Base-by-base conservation (phyloP, 352 stramenopile genomes). In the Phytophthora cajani region DNA sequence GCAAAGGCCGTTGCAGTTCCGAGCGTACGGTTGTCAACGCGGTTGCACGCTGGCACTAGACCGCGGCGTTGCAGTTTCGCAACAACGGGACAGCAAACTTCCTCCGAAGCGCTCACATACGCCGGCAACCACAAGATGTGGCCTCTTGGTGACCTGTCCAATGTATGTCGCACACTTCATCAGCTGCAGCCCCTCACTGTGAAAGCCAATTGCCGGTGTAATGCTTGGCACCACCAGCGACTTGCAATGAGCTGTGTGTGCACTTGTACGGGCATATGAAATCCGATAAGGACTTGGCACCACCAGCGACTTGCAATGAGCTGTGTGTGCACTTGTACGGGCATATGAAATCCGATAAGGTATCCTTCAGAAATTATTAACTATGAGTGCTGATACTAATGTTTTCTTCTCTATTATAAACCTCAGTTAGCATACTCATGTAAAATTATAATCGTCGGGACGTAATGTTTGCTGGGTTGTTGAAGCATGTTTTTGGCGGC, bases 1-100 rank as follows among this genome's bases (percentile, higher is more conserved):
- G 50, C 25, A 23, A 56, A 56, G 21, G 21, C 11, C 30, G 38
- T 60, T 59, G 61, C 51, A 55, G 50, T 61, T 62, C 38, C 25
- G 25, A 53, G 36, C n/a, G 60, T 54, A n/a, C 23, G 5, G 38
- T 60, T 52, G 61, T 67, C 50, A n/a, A 9, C 40, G 57, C 25
- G 11, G 6, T 30, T 46, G 16, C 11, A 46, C 38, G 38, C 11
- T 46, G 3, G 16, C 38, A 17, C 38, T 14, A 46, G 27, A 30
- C 27, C 38, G 12, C 11, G 38, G 12, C 3, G 38, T 46, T 46
- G 38, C 16, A 36, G 30, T 36, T 36, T 44, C 38, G 38, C 10
- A n/a, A 44, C 38, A 44, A 44, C 3, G 38, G 16, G 38, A 44
- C 38, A 44, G 38, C 38, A 44, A 44, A 44, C 38, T 36, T 36